Evolutionary conservation across 2,329 filamentous ascomycete species (phyloP), one percentile per base, ranked within the genome.

Genomic region (Venturiaceae sp.): DNA sequence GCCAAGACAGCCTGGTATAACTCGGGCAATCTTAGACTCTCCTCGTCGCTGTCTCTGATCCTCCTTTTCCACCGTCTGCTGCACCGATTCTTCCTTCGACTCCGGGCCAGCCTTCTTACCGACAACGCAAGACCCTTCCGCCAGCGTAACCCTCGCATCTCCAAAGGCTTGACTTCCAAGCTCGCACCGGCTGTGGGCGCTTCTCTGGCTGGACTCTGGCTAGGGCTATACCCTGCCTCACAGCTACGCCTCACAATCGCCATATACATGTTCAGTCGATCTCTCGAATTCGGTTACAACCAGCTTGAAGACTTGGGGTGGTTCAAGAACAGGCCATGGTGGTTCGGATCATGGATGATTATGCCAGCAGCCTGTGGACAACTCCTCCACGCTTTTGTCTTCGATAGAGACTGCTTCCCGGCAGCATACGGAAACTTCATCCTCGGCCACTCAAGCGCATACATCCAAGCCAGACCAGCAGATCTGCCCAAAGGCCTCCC

Each of bases 171-270:
- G 59, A 96, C 91, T 0, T 95, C 90, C 1, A 80, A 82, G 9
- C 87, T 91, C 68, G 88, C 92, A 0, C 92, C 92, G 0, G 91
- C 92, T 1, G 80, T 96, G n/a, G 94, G 92, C 11, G 92, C 92
- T 5, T 91, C 89, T 65, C 72, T 96, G 53, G 90, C 92, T 0
- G 92, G 92, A 3, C 80, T 95, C 54, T 86, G 89, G 54, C 77
- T 97, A 19, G 89, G 88, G 7, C 81, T 95, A 9, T 89, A 84
- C 78, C 92, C 68, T 64, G 82, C 78, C 37, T 80, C 84, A 62
- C 85, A 88, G 64, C 70, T 94, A 64, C 85, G 94, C 55, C 78
- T 92, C 57, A 90, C 88, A 0, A 81, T 94, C 52, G 86, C 90
- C 14, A 89, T 97, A 61, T 95, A 92, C 68, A 78, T 86, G 58